Percentiles rank a stretch among this genome's conserved stretches.
Evolutionary conservation across 345 rosid genomes (phyloP).

Genomic region (Eucalyptus globulus): DNA sequence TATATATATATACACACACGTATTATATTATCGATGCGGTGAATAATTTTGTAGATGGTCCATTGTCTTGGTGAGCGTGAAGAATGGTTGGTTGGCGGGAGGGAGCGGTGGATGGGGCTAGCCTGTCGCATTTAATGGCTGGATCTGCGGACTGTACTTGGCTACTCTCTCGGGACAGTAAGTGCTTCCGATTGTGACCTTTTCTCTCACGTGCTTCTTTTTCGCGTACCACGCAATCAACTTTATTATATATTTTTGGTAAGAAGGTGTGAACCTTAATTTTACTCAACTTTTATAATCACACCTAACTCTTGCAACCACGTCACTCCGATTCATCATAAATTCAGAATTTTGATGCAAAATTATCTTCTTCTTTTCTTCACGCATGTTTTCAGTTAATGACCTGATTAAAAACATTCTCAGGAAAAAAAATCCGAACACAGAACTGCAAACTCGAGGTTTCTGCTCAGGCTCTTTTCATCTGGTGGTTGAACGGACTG

Average conservation of each 20-base stretch:
- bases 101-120: not conserved
- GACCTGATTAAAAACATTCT: not conserved
- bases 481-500: not conserved
- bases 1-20: not conserved
- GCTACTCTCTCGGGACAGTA: not conserved
- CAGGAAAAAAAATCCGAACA: not conserved
- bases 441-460: accelerated
- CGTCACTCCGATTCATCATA: not conserved
- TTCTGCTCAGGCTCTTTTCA: not conserved
- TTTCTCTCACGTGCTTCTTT: not conserved
- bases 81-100: not conserved
- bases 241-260: not conserved
- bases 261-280: not conserved
- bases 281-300: not conserved
- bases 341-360: not conserved
- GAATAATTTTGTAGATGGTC: not conserved
- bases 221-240: not conserved
- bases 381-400: not conserved
- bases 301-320: not conserved
- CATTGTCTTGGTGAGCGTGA: not conserved
- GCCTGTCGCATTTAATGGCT: not conserved
- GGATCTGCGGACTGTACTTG: not conserved
- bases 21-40: not conserved
- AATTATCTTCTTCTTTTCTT: not conserved
- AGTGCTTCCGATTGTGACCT: not conserved